Base-by-base conservation (phyloP, 768 basidiomycete species). In the Clathrus columnatus region DNA sequence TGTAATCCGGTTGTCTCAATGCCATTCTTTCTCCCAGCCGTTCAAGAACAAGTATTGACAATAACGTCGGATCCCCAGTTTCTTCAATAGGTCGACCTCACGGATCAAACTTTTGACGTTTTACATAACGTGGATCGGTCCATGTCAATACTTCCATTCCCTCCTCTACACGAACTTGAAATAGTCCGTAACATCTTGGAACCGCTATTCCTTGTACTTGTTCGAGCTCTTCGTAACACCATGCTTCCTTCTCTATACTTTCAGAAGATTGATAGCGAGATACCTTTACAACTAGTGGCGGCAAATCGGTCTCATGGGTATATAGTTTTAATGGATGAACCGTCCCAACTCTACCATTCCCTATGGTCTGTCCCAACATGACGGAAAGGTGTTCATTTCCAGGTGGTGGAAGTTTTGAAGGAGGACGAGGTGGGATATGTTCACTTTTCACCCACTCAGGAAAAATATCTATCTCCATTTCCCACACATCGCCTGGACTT, bases 191-290 rank as follows among this genome's bases (percentile, higher is more conserved):
- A 20, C 28, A 56, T 7, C 51, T 27, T 7, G 55, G 48, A n/a
- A 51, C 51, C 16, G 47, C 51, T 7, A 21, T n/a, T 20, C 55
- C 55, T 26, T 56, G 55, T 17, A 56, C 8, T 2, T n/a, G 24
- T 30, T 56, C 50, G 48, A 56, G 30, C 17, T 56, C 55, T 20
- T 56, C 55, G 29, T 56, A 56, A 28, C 49, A 56, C 55, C 55
- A 56, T 7, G 55, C 48, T 26, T 56, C 55, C 21, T 24, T 20
- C 21, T 20, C 44, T 24, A 46, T 21, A 24, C n/a, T n/a, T n/a
- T n/a, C n/a, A n/a, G 44, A 46, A 1, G 20, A 24, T 7, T 24
- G 44, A 6, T 24, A 24, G 26, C 20, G 6, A 10, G 44, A 20
- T 20, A 46, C 1, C 26, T 46, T 46, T 1, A 46, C 26, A 10